These are phyloP conservation scores for Vigna angularis DNA, from an alignment of 306 rosid genomes.

Conservation along the genomic window DNA sequence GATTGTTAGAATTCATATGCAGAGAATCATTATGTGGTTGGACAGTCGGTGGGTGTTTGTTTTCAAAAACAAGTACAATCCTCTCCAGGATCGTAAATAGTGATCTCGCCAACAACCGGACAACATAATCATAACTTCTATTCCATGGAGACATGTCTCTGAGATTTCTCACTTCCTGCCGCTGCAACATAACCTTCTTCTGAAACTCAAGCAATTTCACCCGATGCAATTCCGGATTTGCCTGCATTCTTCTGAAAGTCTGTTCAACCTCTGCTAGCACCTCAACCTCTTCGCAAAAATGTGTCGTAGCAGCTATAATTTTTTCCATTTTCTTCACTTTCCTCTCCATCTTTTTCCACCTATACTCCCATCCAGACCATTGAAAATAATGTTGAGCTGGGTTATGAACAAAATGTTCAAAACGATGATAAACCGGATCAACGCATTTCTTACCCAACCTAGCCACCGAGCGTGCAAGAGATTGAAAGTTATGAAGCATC, in stretches of 20 bases:
- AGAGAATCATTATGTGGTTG: constrained; percentile 44
- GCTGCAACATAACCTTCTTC: constrained; percentile 72
- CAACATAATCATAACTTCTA: constrained; percentile 69
- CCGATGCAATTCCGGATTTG: constrained; percentile 50
- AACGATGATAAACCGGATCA: constrained; percentile 73
- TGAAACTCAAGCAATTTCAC: constrained; percentile 66
- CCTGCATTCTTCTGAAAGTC: constrained; percentile 72
- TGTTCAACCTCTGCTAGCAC: constrained; percentile 84
- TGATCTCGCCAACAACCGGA: constrained; percentile 80
- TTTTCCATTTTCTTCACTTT: constrained; percentile 88
- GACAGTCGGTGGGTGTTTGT: constrained; percentile 42
- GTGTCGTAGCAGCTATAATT: constrained; percentile 61
- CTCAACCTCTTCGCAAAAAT: constrained; percentile 74
- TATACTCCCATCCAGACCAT: constrained; percentile 83
- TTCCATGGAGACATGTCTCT: constrained; percentile 84
- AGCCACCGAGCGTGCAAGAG: constrained; percentile 64
- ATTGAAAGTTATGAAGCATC: constrained; percentile 67
- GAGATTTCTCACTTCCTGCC: constrained; percentile 76
- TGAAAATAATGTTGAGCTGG: constrained; percentile 61
- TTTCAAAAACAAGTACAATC: constrained; percentile 68
- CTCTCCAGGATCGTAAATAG: constrained; percentile 78
- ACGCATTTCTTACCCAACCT: constrained; percentile 74
- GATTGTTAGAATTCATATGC: constrained; percentile 46
- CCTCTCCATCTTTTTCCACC: constrained; percentile 81
- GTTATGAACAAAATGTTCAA: constrained; percentile 61